Evolutionary conservation across 1,284 basidiomycete genomes (phyloP).

Genomic region (Cutaneotrichosporon sp.): DNA sequence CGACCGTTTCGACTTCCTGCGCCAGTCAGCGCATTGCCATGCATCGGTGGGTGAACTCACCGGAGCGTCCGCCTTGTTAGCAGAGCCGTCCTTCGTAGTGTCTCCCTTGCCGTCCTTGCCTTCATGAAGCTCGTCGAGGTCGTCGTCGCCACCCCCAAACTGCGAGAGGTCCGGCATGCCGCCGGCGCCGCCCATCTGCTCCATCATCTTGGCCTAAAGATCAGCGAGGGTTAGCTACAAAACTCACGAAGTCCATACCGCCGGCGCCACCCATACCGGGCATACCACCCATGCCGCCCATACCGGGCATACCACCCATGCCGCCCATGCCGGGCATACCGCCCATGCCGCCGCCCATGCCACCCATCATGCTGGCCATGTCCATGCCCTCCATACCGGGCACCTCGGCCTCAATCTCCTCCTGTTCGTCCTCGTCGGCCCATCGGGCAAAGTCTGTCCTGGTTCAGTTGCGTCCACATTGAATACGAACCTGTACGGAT

Average conservation of each 20-base stretch:
- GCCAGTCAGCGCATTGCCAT: no score
- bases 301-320: constrained; percentile 32
- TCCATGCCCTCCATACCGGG: constrained; percentile 22
- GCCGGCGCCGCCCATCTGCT: constrained; percentile 45
- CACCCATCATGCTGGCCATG: constrained; percentile 21
- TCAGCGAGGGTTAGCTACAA: not conserved
- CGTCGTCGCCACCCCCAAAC: constrained; percentile 38
- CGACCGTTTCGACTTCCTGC: constrained; percentile 34
- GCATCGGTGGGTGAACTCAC: no score
- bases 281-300: constrained; percentile 43
- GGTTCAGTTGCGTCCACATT: constrained; percentile 70
- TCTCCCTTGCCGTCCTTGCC: no score
- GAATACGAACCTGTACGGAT: no score
- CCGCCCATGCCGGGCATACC: constrained; percentile 39
- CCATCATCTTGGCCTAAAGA: constrained; percentile 43
- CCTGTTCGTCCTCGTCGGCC: constrained; percentile 94
- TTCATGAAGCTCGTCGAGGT: constrained; percentile 26
- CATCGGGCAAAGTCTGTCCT: constrained; percentile 91
- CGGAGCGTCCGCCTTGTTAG: constrained; percentile 55
- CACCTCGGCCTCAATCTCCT: constrained; percentile 49
- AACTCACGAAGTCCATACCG: constrained; percentile 49
- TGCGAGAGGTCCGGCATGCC: constrained; percentile 35
- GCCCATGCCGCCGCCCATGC: constrained; percentile 39
- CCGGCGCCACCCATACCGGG: constrained; percentile 51
- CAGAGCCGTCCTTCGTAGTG: constrained; percentile 54